Percentiles rank a stretch among this genome's conserved stretches.
phyloP scores from a whole-genome alignment of 148 eudicot species.

The Camellia lanceoleosa region DNA sequence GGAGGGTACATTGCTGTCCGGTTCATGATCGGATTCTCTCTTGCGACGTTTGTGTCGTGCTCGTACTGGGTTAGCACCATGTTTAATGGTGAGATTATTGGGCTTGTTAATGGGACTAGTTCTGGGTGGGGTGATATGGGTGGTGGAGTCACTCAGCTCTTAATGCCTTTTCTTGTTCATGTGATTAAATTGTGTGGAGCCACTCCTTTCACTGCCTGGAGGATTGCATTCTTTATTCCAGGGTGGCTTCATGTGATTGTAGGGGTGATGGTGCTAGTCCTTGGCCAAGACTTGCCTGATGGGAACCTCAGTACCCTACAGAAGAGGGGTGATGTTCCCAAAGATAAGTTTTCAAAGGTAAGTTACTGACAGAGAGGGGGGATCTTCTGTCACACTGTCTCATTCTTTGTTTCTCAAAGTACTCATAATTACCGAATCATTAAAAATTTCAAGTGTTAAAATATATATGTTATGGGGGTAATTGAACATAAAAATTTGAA shows the following conservation, averaged over 20 bases:
- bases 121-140: constrained; percentile 63
- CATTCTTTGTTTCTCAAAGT: no score
- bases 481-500: no score
- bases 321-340: constrained; percentile 49
- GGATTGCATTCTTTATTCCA: constrained; percentile 51
- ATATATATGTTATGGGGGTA: no score
- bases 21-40: constrained; percentile 56
- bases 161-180: constrained; percentile 42
- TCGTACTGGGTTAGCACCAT: constrained; percentile 53
- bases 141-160: constrained; percentile 46
- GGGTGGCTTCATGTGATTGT: constrained; percentile 42
- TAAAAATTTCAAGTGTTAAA: no score
- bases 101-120: constrained; percentile 41
- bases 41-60: constrained; percentile 54
- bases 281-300: constrained; percentile 58
- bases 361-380: no score
- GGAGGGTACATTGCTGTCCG: constrained; percentile 26
- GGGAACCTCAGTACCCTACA: constrained; percentile 45
- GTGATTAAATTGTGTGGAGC: constrained; percentile 31
- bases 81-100: constrained; percentile 45
- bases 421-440: no score
- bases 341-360: constrained; percentile 47
- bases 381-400: no score
- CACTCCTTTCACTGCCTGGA: constrained; percentile 50
- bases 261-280: constrained; percentile 43